Evolutionary conservation across 148 eudicot species (phyloP).

Genomic region (Amaranthus hypochondriacus): DNA sequence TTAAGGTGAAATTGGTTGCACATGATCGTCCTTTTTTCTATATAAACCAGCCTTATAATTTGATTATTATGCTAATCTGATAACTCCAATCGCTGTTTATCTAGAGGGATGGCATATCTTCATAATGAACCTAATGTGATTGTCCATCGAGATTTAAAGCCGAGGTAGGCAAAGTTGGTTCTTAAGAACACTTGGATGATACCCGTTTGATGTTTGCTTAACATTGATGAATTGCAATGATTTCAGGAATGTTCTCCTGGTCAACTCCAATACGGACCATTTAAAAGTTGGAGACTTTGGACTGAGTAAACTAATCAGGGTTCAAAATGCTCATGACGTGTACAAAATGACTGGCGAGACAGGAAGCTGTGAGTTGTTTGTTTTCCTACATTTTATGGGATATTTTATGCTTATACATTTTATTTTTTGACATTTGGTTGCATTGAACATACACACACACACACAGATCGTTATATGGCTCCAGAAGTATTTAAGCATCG

Average conservation of each 20-base stretch:
- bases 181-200: background rate
- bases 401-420: conserved; percentile 10
- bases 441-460: background rate
- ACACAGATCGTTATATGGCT: conserved; percentile 92
- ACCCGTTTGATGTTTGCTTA: background rate
- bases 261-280: conserved; percentile 92
- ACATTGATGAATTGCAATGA: conserved; percentile 14
- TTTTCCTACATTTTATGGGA: conserved; percentile 11
- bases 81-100: conserved; percentile 17
- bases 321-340: conserved; percentile 85
- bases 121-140: conserved; percentile 96
- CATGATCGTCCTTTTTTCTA: background rate
- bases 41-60: conserved; percentile 8
- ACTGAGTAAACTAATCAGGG: conserved; percentile 88
- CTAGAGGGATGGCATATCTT: conserved; percentile 95
- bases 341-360: conserved; percentile 99
- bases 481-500: conserved; percentile 98
- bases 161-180: conserved; percentile 50
- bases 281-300: conserved; percentile 99
- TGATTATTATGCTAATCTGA: conserved; percentile 21
- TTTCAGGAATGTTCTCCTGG: conserved; percentile 89
- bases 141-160: conserved; percentile 87
- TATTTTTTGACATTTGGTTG: conserved; percentile 3
- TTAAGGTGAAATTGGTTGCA: too few relatives aligned
- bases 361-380: conserved; percentile 82